Evolutionary conservation across 306 rosid species (phyloP), one percentile per base, ranked within the genome.

Genomic region (Rubus parviflorus): DNA sequence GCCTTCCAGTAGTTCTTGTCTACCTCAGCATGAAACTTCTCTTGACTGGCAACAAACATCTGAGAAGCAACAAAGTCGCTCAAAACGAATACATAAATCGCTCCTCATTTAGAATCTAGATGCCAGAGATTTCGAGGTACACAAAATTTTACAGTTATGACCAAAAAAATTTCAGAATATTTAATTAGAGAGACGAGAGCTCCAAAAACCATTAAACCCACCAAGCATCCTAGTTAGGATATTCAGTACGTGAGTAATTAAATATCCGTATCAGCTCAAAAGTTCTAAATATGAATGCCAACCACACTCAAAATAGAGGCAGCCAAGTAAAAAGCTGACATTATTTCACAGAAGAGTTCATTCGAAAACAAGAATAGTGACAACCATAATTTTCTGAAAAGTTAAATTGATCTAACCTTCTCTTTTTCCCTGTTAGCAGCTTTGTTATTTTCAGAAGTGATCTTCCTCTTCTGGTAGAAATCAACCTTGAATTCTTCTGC

Each of bases 11-110:
- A 80, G 74, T 56, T 78, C 43, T 80, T 75, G 47, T 80, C 82
- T 70, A 80, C 85, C 70, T 86, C 83, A 64, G 87, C 79, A 81
- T 86, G 85, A 41, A 86, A 86, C 84, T 86, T 83, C 81, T 70
- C 87, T 78, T 70, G 85, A 62, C 64, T 86, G 73, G 79, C 83
- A 23, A 80, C 40, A 46, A 80, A 80, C 40, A 78, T n/a, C 89
- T 86, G 58, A 15, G 38, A 70, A 45, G 52, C n/a, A 46, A 61
- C 68, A 63, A 53, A 64, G 1, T 38, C 19, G 54, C 20, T 35
- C 45, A 77, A 22, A 62, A 42, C 25, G n/a, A 40, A 68, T 67
- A 38, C 37, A 17, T 13, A 19, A 40, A 63, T 62, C 0, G 20
- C 49, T 54, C 66, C 30, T 12, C 9, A 25, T 3, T 49, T n/a